phyloP scores from a whole-genome alignment of 768 basidiomycete genomes.

The Phlebiopsis gigantea region DNA sequence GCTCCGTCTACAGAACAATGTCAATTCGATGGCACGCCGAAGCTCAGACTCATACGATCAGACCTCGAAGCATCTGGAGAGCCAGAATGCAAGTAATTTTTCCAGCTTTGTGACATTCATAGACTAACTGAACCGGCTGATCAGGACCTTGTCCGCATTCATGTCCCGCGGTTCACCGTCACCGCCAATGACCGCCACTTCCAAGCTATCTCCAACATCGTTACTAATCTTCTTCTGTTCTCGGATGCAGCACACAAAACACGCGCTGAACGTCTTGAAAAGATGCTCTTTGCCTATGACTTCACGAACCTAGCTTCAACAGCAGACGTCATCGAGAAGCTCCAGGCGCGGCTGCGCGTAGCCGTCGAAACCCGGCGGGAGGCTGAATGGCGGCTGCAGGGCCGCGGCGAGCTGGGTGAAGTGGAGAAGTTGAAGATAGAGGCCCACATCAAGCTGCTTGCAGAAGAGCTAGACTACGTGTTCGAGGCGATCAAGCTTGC shows the following conservation, averaged over 20 bases:
- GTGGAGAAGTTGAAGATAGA: constrained; percentile 62
- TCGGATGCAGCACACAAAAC: constrained; percentile 81
- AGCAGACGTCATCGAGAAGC: constrained; percentile 61
- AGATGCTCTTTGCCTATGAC: constrained; percentile 82
- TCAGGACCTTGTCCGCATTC: constrained; percentile 77
- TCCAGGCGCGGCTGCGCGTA: constrained; percentile 70
- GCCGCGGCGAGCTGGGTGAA: constrained; percentile 39
- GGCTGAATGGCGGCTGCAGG: constrained; percentile 32
- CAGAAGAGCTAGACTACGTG: constrained; percentile 76
- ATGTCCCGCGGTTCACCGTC: constrained; percentile 83
- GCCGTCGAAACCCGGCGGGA: constrained; percentile 48
- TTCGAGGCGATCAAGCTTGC: constrained; percentile 85
- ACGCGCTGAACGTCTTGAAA: constrained; percentile 73
- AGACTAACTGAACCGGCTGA: not conserved
- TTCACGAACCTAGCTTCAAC: constrained; percentile 72
- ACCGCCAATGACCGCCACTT: constrained; percentile 81
- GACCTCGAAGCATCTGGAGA: constrained; percentile 46
- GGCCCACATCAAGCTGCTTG: constrained; percentile 64
- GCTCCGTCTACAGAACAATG: constrained; percentile 70
- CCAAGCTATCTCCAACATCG: constrained; percentile 78
- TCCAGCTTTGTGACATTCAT: not conserved
- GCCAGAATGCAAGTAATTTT: constrained; percentile 48
- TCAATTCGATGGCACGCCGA: constrained; percentile 45
- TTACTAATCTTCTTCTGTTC: constrained; percentile 85
- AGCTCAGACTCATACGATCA: constrained; percentile 29